Base-by-base conservation (phyloP, 1,284 basidiomycete genomes). In the Boletus mariae region DNA sequence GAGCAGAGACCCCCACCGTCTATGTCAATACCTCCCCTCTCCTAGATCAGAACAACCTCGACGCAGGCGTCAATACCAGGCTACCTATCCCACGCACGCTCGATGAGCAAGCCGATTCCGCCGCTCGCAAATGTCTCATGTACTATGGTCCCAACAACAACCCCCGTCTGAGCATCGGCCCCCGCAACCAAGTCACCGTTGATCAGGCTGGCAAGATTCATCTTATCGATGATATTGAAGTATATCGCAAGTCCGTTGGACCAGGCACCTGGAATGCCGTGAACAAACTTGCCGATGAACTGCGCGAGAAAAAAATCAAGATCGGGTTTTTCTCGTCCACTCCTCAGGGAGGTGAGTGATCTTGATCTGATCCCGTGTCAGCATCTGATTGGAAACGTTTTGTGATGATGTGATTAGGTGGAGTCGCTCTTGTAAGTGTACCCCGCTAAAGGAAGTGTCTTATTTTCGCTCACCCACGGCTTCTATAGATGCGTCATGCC, bases 251-350 rank as follows among this genome's bases (percentile, higher is more conserved):
- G 61, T 82, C 83, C 3, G 87, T 89, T 53, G 76, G 85, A 40
- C 61, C 74, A 42, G 80, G 82, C 65, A 90, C 88, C 5, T 91
- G 88, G 89, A 85, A 82, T 57, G 80, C 87, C 0, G 83, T 93
- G 52, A 79, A 74, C 69, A 89, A 89, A 63, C 82, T 92, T 46
- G 85, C 87, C 4, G 84, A 90, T 55, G 91, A 92, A 65, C 78
- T 94, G 43, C 83, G 84, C 52, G 83, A 88, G 68, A 90, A 87
- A 72, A 86, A 91, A 56, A 75, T 89, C 66, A 91, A 90, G 71
- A 87, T 94, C 56, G 85, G 85, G 34, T 94, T 94, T 79, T 93
- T 94, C 73, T 91, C 87, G 29, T 92, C 90, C 12, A 94, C 92
- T 7, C 92, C 92, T 7, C 92, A 94, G 74, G 92, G 91, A 78